A percentile compares a stretch with the other conserved stretches of the same genome.
Conservation (phyloP, 371 early-diverging fungal species). For the Haplosporangium sp. region DNA sequence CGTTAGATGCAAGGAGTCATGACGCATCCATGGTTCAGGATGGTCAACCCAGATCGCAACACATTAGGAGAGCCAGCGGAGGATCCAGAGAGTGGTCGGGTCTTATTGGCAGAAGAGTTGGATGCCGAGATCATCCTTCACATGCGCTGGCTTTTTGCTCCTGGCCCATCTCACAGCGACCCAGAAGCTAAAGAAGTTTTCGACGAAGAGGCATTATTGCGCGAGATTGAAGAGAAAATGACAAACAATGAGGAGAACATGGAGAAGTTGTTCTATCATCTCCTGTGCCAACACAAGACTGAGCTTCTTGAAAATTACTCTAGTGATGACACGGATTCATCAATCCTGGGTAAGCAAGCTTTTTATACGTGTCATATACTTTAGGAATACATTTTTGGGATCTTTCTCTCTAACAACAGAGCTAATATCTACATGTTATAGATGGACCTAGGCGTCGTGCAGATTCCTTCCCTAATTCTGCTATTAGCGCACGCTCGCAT, state of each 20-base stretch:
- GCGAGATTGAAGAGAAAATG: slow-evolving; percentile 54
- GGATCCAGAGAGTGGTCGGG: slow-evolving; percentile 38
- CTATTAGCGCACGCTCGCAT: slow-evolving; percentile 34
- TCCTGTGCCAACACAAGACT: slow-evolving; percentile 64
- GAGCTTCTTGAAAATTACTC: slow-evolving; percentile 62
- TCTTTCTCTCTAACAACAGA: too few relatives aligned
- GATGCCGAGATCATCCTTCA: slow-evolving; percentile 60
- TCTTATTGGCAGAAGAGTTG: slow-evolving; percentile 41
- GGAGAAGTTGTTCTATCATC: slow-evolving; percentile 72
- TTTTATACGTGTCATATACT: neutral
- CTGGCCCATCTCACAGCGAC: slow-evolving; percentile 47
- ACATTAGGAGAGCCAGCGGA: slow-evolving; percentile 42
- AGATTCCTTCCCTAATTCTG: slow-evolving; percentile 54
- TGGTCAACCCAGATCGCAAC: slow-evolving; percentile 42
- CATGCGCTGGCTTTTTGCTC: slow-evolving; percentile 57
- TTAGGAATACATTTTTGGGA: too few relatives aligned
- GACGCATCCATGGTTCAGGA: slow-evolving; percentile 71
- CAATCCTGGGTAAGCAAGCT: slow-evolving; percentile 20
- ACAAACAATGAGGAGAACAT: slow-evolving; percentile 53
- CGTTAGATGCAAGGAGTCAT: slow-evolving; percentile 65
- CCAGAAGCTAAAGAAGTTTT: slow-evolving; percentile 57
- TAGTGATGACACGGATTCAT: slow-evolving; percentile 28
- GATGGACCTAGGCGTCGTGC: slow-evolving; percentile 55
- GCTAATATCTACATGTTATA: neutral
- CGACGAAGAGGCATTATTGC: slow-evolving; percentile 57